A percentile compares a stretch with the other conserved stretches of the same genome.
These are phyloP conservation scores for Candida anglica DNA, from an alignment of 805 yeast genomes.

Conservation along the genomic window DNA sequence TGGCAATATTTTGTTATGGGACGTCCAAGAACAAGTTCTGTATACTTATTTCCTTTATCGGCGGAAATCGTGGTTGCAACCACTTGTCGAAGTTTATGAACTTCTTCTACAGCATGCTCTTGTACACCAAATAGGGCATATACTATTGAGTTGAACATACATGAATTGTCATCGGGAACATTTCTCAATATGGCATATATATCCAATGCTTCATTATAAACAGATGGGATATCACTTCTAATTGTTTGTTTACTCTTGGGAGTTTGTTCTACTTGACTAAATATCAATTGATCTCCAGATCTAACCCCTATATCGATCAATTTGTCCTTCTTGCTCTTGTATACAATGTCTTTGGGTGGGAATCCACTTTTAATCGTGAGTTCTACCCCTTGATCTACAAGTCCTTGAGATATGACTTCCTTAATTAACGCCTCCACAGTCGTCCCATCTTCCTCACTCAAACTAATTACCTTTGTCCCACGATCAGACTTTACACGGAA, in stretches of 20 bases:
- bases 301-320: slow-evolving; percentile 44
- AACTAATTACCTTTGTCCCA: no score
- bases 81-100: slow-evolving; percentile 46
- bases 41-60: slow-evolving; percentile 30
- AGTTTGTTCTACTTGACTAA: no score
- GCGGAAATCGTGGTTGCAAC: slow-evolving; percentile 45
- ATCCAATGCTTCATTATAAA: slow-evolving; percentile 14
- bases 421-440: slow-evolving; percentile 28
- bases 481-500: slow-evolving; percentile 8
- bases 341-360: slow-evolving; percentile 51
- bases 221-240: slow-evolving; percentile 20
- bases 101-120: slow-evolving; percentile 9
- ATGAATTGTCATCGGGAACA: slow-evolving; percentile 76
- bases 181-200: slow-evolving; percentile 46
- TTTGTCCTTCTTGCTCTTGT: slow-evolving; percentile 6
- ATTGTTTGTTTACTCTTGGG: slow-evolving; percentile 1
- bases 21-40: slow-evolving; percentile 56
- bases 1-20: slow-evolving; percentile 43
- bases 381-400: slow-evolving; percentile 5
- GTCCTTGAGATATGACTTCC: slow-evolving; percentile 6
- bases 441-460: no score
- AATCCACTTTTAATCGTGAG: slow-evolving; percentile 47
- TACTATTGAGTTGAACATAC: slow-evolving; percentile 65
- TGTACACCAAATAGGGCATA: slow-evolving; percentile 37
- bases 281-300: slow-evolving; percentile 56